These are phyloP conservation scores for Ogataea paraovalis DNA, from an alignment of 805 yeast species.

Conservation along the genomic window DNA sequence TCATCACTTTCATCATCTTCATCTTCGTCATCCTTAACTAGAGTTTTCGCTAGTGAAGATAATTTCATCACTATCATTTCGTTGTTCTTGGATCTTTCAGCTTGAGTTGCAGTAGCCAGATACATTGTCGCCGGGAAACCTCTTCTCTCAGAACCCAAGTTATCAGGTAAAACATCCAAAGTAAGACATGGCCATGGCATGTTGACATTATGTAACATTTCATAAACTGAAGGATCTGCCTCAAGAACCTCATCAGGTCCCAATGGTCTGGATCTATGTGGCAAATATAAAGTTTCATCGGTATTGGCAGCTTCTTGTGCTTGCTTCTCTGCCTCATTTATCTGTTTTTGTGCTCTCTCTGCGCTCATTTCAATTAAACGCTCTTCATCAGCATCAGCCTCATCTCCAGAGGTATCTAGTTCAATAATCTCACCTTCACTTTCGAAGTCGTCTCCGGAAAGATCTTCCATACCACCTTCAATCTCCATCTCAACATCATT, in stretches of 20 bases:
- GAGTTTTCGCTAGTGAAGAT: conserved; percentile 76
- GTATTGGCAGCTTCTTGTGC: conserved; percentile 34
- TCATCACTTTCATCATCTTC: conserved; percentile 70
- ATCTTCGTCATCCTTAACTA: conserved; percentile 76
- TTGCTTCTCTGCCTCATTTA: conserved; percentile 34
- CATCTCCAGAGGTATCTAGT: conserved; percentile 58
- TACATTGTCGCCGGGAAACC: conserved; percentile 83
- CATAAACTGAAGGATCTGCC: conserved; percentile 94
- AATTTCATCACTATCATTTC: conserved; percentile 82
- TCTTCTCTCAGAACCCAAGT: conserved; percentile 83
- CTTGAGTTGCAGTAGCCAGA: conserved; percentile 91
- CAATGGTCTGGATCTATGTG: conserved; percentile 82
- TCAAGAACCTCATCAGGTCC: conserved; percentile 95
- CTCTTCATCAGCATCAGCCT: conserved; percentile 36
- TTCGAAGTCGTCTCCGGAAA: conserved; percentile 87
- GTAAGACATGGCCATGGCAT: conserved; percentile 98
- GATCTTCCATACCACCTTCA: conserved; percentile 71
- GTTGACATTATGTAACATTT: conserved; percentile 91
- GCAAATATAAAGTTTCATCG: conserved; percentile 59
- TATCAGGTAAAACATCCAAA: conserved; percentile 83
- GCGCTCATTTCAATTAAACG: conserved; percentile 13
- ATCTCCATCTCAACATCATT: conserved; percentile 59
- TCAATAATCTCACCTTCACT: conserved; percentile 89
- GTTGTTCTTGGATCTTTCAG: conserved; percentile 80
- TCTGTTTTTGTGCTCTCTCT: conserved; percentile 16